Conservation (phyloP, 23 red algal species). For the Gracilaria gracilis region DNA sequence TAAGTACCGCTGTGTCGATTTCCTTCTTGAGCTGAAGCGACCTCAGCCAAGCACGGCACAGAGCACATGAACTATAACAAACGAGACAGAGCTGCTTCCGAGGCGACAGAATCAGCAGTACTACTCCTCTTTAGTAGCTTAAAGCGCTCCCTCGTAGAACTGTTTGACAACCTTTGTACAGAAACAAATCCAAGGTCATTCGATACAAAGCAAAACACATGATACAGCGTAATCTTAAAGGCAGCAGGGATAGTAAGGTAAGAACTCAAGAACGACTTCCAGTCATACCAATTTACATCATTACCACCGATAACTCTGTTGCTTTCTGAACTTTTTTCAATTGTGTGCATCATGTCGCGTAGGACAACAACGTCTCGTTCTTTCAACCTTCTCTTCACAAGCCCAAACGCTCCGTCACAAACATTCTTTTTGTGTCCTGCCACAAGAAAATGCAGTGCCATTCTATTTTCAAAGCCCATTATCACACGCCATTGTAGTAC, state of each 20-base stretch:
- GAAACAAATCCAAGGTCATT: neutral
- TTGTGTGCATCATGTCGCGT: neutral
- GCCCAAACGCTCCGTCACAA: constrained; percentile 33
- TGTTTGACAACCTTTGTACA: neutral
- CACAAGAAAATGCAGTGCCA: neutral
- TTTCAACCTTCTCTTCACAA: constrained; percentile 33
- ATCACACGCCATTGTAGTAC: neutral
- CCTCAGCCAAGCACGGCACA: neutral
- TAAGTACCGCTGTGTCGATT: neutral
- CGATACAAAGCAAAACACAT: neutral
- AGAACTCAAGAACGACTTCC: constrained; percentile 25
- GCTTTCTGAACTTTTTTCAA: neutral
- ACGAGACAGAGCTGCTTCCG: neutral
- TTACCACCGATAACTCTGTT: neutral
- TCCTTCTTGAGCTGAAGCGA: constrained; percentile 45
- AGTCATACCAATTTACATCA: constrained; percentile 19
- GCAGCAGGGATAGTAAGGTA: neutral
- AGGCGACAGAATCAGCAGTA: neutral
- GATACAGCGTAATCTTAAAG: neutral
- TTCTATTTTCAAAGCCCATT: constrained; percentile 16
- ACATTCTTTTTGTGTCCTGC: constrained; percentile 28
- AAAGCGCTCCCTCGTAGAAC: neutral
- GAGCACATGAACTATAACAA: neutral
- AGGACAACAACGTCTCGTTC: neutral
- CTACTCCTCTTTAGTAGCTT: neutral